Base-by-base conservation (phyloP, 805 yeast genomes). In the Candida orba region DNA sequence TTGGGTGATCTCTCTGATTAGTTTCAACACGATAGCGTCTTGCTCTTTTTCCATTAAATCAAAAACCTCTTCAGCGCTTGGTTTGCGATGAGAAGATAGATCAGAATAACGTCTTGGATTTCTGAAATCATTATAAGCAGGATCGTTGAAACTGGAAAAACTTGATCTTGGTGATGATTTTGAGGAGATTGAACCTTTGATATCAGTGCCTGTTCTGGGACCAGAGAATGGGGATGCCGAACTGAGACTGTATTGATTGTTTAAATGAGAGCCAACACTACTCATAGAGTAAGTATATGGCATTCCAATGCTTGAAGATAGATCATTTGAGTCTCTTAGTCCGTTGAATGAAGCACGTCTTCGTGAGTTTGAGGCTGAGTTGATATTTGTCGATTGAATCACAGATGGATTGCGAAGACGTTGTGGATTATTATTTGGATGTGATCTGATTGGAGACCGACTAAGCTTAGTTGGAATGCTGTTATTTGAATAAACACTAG, bases 31-130 rank as follows among this genome's bases (percentile, higher is more conserved):
- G 22, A 81, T 79, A 3, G 84, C 86, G 54, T 83, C 90, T 58
- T 83, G 89, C 60, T 83, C 88, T 41, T 79, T 69, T 53, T 83
- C 90, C 79, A 83, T 76, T 31, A 70, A 57, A 54, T 78, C 80
- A 33, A 78, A 71, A 17, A 76, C 66, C 48, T 76, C 74, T 25
- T 73, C 81, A 8, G 69, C 65, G 33, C 63, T 64, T 34, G 66
- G 59, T 35, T 54, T 41, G 20, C 43, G 33, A 40, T 41, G 36
- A 15, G 6, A 5, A 7, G 48, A 15, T 4, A 44, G 43, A 36
- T 54, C 57, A 22, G 53, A 47, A 39, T 47, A 51, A 25, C 56
- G 52, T 41, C 58, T 48, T 27, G 29, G 14, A 18, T 38, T 41
- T 4, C 47, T 34, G 14, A 49, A 31, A 4, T 45, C 44, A 30